A percentile compares a stretch with the other conserved stretches of the same genome.
phyloP scores from a whole-genome alignment of 305 asterid genomes.

The Fraxinus velutina region DNA sequence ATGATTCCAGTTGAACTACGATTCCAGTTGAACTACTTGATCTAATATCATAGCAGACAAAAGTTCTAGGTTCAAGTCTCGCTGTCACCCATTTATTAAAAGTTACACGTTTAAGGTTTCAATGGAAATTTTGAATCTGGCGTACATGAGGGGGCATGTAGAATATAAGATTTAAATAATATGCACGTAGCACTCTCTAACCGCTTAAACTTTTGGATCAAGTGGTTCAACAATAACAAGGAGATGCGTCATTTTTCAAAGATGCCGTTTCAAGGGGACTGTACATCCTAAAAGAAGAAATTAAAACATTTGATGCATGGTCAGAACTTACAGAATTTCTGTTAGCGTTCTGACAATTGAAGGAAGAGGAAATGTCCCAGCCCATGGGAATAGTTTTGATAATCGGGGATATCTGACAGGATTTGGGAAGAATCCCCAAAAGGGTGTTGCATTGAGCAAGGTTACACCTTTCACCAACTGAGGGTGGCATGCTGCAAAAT shows the following conservation, averaged over 20 bases:
- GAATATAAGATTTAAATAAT: background rate
- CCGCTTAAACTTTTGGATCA: background rate
- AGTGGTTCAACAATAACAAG: background rate
- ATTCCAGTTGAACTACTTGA: background rate
- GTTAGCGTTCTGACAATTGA: constrained; percentile 49
- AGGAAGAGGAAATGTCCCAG: constrained; percentile 90
- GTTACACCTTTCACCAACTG: constrained; percentile 76
- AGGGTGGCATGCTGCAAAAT: constrained; percentile 69
- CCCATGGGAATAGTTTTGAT: constrained; percentile 74
- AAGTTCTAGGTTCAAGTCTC: no score
- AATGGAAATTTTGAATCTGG: background rate
- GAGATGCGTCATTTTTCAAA: background rate
- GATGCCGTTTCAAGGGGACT: background rate
- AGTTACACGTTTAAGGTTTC: background rate
- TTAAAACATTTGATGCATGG: background rate
- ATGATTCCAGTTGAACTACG: background rate
- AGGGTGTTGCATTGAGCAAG: constrained; percentile 85
- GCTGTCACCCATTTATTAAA: background rate
- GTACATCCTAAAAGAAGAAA: background rate
- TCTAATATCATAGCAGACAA: background rate
- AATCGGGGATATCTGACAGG: constrained; percentile 67
- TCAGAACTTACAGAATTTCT: constrained; percentile 56
- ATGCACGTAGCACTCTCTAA: background rate
- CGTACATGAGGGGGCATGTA: background rate
- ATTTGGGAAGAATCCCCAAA: constrained; percentile 90